A percentile compares a stretch with the other conserved stretches of the same genome.
phyloP scores from a whole-genome alignment of 2,329 filamentous ascomycete genomes.

The Dothistroma pini region DNA sequence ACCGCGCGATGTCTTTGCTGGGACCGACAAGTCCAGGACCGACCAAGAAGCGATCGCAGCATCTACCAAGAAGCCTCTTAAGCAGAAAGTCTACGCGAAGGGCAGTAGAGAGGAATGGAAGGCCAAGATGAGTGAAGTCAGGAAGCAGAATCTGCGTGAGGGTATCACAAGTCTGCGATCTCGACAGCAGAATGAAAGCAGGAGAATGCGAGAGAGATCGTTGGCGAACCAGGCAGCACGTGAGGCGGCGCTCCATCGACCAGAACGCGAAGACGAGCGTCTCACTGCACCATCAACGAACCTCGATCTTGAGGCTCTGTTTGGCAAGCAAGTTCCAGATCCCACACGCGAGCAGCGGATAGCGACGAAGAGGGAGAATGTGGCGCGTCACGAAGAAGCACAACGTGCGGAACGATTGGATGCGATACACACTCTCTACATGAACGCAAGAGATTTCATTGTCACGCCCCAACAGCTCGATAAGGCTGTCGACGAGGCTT shows the following conservation, averaged over 20 bases:
- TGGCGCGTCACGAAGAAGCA: constrained; percentile 18
- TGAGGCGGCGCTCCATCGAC: constrained; percentile 54
- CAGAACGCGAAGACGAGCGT: constrained; percentile 70
- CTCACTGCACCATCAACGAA: constrained; percentile 66
- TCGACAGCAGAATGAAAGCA: constrained; percentile 54
- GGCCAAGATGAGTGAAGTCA: constrained; percentile 64
- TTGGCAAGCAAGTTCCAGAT: constrained; percentile 51
- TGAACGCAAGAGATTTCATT: constrained; percentile 84
- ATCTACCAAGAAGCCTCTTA: constrained; percentile 20
- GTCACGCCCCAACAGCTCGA: constrained; percentile 74
- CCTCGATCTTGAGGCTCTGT: constrained; percentile 30
- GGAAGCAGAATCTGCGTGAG: constrained; percentile 67
- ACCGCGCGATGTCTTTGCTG: constrained; percentile 72
- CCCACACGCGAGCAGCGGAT: constrained; percentile 57
- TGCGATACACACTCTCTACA: constrained; percentile 81
- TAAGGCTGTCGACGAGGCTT: constrained; percentile 69
- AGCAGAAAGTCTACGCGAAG: constrained; percentile 28
- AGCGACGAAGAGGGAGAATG: constrained; percentile 38
- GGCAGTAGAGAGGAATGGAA: constrained; percentile 62
- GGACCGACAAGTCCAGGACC: constrained; percentile 48
- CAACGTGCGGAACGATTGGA: constrained; percentile 46
- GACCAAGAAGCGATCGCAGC: constrained; percentile 36
- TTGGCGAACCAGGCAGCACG: constrained; percentile 49
- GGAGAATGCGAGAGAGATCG: constrained; percentile 41
- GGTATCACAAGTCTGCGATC: constrained; percentile 66